Conservation (phyloP, 1,284 basidiomycete species). For the Peniophora sp. region DNA sequence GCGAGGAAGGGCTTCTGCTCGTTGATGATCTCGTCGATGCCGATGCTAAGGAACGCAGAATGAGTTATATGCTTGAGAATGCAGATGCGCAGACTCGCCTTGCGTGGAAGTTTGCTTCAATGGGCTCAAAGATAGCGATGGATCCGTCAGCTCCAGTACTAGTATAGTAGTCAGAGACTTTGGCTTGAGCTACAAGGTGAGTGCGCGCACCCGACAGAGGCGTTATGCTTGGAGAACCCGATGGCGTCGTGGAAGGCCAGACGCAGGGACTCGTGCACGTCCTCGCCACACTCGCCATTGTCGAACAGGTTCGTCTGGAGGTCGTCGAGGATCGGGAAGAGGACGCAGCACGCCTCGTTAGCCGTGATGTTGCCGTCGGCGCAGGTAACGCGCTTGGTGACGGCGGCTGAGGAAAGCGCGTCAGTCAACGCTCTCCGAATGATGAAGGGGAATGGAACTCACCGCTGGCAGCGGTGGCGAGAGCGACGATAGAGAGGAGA, state of each 20-base stretch:
- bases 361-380: neutral
- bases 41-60: conserved; percentile 12
- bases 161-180: neutral
- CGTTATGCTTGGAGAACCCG: neutral
- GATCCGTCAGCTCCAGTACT: conserved; percentile 10
- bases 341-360: neutral
- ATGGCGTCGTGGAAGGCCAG: conserved; percentile 2
- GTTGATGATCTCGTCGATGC: conserved; percentile 20
- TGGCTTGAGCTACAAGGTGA: neutral
- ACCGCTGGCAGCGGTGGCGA: conserved; percentile 13
- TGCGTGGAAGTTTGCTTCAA: conserved; percentile 15
- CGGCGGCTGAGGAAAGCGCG: neutral
- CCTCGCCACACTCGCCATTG: neutral
- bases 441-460: neutral
- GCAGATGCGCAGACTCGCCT: no score
- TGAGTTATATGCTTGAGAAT: no score
- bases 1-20: conserved; percentile 17
- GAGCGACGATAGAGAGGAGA: conserved; percentile 16
- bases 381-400: neutral
- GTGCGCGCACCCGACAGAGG: neutral
- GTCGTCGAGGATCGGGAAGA: neutral
- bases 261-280: neutral
- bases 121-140: conserved; percentile 14
- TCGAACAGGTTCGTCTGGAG: conserved; percentile 2
- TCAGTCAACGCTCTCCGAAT: neutral